Conservation (phyloP, 148 eudicot species). For the Silene uniflora region DNA sequence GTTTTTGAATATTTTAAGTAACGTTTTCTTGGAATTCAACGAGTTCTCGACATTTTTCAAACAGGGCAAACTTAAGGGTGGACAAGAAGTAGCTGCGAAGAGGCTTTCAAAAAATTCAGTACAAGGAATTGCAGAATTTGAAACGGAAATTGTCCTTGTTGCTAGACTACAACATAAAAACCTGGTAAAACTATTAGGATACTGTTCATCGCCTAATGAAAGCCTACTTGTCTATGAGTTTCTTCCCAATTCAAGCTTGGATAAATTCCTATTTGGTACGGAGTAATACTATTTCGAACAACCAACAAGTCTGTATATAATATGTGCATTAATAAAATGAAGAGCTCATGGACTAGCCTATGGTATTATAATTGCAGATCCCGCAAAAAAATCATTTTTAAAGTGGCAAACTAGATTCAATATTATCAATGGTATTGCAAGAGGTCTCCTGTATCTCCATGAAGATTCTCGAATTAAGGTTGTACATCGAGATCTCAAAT, state of each 20-base stretch:
- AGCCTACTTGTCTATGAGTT: slow-evolving; percentile 16
- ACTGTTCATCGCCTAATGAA: slow-evolving; percentile 1
- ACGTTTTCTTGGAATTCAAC: no score
- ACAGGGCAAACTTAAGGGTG: slow-evolving; percentile 11
- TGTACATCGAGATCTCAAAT: slow-evolving; percentile 17
- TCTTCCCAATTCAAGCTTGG: slow-evolving; percentile 18
- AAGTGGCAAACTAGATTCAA: slow-evolving; percentile 12
- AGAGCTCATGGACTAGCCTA: background rate
- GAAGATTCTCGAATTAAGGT: slow-evolving; percentile 17
- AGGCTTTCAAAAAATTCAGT: slow-evolving; percentile 13
- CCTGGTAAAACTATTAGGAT: slow-evolving; percentile 8
- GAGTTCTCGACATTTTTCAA: no score
- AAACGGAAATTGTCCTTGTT: slow-evolving; percentile 6
- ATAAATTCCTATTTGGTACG: slow-evolving; percentile 8
- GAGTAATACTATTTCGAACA: slow-evolving; percentile 1
- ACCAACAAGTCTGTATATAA: background rate
- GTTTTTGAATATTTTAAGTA: no score
- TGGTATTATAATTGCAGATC: background rate
- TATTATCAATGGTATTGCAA: slow-evolving; percentile 5
- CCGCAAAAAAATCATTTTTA: slow-evolving; percentile 3
- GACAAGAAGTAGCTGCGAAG: slow-evolving; percentile 13
- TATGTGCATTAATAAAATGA: background rate
- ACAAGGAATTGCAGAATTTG: slow-evolving; percentile 14
- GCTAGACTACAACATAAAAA: slow-evolving; percentile 15
- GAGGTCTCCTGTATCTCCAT: slow-evolving; percentile 6